Percentiles rank a stretch among this genome's conserved stretches.
Conservation (phyloP, 2,329 filamentous ascomycete genomes). For the Pseudopithomyces maydicus region DNA sequence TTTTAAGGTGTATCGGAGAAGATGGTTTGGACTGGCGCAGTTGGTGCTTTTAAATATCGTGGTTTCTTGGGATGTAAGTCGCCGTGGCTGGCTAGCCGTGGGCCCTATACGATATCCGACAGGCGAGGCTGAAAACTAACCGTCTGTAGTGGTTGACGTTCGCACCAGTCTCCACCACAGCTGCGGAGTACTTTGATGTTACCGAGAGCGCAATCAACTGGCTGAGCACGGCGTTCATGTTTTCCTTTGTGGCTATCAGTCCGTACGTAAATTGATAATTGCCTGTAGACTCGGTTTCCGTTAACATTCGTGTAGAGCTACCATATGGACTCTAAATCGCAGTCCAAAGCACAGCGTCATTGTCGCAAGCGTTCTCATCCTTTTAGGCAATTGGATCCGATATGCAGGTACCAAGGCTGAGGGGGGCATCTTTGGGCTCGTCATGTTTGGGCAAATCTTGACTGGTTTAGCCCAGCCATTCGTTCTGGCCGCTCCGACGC, state of each 20-base stretch:
- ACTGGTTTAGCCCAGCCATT: slow-evolving; percentile 91
- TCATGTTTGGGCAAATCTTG: slow-evolving; percentile 91
- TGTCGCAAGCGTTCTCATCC: slow-evolving; percentile 70
- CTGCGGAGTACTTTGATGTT: slow-evolving; percentile 77
- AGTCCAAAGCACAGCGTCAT: slow-evolving; percentile 82
- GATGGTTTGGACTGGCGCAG: slow-evolving; percentile 87
- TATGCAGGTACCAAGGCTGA: slow-evolving; percentile 69
- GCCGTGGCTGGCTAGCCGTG: slow-evolving; percentile 1
- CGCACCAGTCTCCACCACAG: slow-evolving; percentile 76
- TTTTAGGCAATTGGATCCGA: slow-evolving; percentile 89
- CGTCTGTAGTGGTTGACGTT: slow-evolving; percentile 84
- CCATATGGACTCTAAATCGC: slow-evolving; percentile 77
- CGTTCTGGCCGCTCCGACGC: slow-evolving; percentile 83
- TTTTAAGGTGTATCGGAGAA: slow-evolving; percentile 73
- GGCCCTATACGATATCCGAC: not conserved
- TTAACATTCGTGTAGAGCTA: slow-evolving; percentile 46
- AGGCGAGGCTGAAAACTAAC: slow-evolving; percentile 11
- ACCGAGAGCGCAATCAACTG: slow-evolving; percentile 83
- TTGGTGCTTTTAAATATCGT: slow-evolving; percentile 88
- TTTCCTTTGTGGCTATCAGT: slow-evolving; percentile 76
- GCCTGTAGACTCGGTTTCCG: not conserved
- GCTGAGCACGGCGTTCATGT: slow-evolving; percentile 86
- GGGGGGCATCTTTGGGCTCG: slow-evolving; percentile 71
- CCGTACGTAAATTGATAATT: slow-evolving; percentile 57
- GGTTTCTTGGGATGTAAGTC: slow-evolving; percentile 91